These are phyloP conservation scores for Colletotrichum acutatum DNA, from an alignment of 2,329 filamentous ascomycete species.

Conservation along the genomic window DNA sequence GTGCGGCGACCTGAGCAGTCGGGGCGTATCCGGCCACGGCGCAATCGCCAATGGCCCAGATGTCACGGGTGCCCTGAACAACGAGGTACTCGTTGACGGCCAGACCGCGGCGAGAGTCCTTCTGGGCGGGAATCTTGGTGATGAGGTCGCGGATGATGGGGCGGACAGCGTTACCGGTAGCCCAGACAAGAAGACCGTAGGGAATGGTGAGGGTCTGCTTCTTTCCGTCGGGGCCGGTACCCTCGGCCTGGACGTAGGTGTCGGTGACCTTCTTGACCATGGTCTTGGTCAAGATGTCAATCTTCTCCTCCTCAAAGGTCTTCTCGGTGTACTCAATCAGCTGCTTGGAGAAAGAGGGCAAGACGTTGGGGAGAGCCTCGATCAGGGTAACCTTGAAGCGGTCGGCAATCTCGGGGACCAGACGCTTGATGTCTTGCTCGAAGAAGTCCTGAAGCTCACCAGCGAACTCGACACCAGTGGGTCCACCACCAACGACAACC, in stretches of 20 bases:
- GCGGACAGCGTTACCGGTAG: slow-evolving; percentile 94
- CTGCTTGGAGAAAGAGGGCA: slow-evolving; percentile 99
- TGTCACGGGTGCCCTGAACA: slow-evolving; percentile 94
- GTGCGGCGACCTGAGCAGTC: slow-evolving; percentile 94
- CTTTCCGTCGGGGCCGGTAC: slow-evolving; percentile 82
- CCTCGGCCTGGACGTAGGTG: slow-evolving; percentile 91
- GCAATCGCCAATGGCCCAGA: slow-evolving; percentile 98
- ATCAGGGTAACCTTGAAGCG: slow-evolving; percentile 98
- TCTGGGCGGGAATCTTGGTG: slow-evolving; percentile 90
- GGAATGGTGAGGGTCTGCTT: slow-evolving; percentile 86
- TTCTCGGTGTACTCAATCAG: slow-evolving; percentile 99
- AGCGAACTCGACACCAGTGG: slow-evolving; percentile 97
- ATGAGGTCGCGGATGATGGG: slow-evolving; percentile 92
- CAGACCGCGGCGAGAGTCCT: slow-evolving; percentile 92
- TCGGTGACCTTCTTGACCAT: slow-evolving; percentile 98
- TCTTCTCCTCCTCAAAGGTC: slow-evolving; percentile 98
- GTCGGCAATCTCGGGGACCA: slow-evolving; percentile 93
- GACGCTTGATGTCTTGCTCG: slow-evolving; percentile 97
- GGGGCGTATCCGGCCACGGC: slow-evolving; percentile 97
- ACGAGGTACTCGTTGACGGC: slow-evolving; percentile 99
- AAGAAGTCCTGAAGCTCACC: slow-evolving; percentile 99
- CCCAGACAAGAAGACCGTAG: slow-evolving; percentile 97
- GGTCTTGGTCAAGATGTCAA: slow-evolving; percentile 97
- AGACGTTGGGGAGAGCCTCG: slow-evolving; percentile 94
- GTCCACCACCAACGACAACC: slow-evolving; percentile 94